These are phyloP conservation scores for Dendrocalamus sinicus DNA, from an alignment of 176 grass and related monocot species.

Conservation along the genomic window DNA sequence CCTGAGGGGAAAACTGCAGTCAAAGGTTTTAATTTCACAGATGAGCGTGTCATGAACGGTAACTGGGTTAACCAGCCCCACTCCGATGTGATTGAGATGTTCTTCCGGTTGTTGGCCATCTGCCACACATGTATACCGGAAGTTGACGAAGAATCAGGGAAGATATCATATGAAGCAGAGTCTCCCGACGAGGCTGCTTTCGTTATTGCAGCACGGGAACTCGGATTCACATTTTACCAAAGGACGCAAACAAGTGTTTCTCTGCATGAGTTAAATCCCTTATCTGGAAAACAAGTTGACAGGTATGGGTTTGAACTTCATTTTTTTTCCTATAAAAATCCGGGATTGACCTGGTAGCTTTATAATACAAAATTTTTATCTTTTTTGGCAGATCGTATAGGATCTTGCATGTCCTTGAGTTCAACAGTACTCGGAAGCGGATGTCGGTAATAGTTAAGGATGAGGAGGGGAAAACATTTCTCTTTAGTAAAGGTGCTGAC, in stretches of 20 bases:
- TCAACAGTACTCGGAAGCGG: conserved; percentile 77
- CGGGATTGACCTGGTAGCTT: not conserved
- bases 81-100: conserved; percentile 59
- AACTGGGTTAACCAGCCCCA: conserved; percentile 67
- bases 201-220: conserved; percentile 73
- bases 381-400: conserved; percentile 62
- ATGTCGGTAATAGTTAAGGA: conserved; percentile 90
- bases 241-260: conserved; percentile 71
- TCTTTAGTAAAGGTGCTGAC: conserved; percentile 91
- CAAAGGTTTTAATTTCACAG: conserved; percentile 90
- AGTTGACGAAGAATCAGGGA: conserved; percentile 63
- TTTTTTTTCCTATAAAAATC: not conserved
- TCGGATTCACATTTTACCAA: conserved; percentile 83
- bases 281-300: conserved; percentile 55
- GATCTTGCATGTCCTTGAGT: conserved; percentile 87
- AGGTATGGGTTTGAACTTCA: conserved; percentile 51
- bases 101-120: conserved; percentile 70
- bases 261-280: conserved; percentile 68
- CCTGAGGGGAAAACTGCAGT: conserved; percentile 21
- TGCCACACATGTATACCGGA: conserved; percentile 96
- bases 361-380: not conserved
- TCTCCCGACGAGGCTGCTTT: conserved; percentile 93
- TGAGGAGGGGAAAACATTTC: conserved; percentile 66
- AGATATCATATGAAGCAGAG: conserved; percentile 88
- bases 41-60: conserved; percentile 77